Percentiles rank a stretch among this genome's conserved stretches.
Evolutionary conservation across 345 rosid genomes (phyloP).

Genomic region (Salix purpurea): DNA sequence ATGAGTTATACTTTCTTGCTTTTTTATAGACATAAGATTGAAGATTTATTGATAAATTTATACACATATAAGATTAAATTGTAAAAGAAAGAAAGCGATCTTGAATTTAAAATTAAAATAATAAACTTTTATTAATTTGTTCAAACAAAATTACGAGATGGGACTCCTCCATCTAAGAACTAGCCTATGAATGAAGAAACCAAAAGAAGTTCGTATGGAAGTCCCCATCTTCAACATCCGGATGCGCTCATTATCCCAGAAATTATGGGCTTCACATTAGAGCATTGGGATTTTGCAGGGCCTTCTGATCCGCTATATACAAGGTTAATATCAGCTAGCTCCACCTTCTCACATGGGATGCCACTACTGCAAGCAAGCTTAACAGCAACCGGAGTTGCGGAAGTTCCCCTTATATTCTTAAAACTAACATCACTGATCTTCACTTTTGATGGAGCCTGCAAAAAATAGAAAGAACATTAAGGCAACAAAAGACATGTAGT

Average conservation of each 20-base stretch:
- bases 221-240: background rate
- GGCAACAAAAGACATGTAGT: background rate
- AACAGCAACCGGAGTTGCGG: background rate
- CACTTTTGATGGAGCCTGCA: slow-evolving; percentile 2
- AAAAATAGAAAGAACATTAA: background rate
- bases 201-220: background rate
- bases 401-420: background rate
- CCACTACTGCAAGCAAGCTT: background rate
- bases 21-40: no score
- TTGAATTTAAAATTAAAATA: no score
- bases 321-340: background rate
- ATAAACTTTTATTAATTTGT: no score
- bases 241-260: background rate
- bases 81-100: background rate
- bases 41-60: no score
- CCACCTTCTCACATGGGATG: background rate
- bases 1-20: no score
- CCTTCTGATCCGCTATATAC: background rate
- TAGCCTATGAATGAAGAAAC: background rate
- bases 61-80: no score
- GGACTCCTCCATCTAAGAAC: background rate
- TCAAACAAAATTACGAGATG: background rate
- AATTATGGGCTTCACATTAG: background rate
- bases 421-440: slow-evolving; percentile 1
- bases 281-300: background rate